Conservation (phyloP, 2,329 filamentous ascomycete species). For the Penicillium hesseltinei region DNA sequence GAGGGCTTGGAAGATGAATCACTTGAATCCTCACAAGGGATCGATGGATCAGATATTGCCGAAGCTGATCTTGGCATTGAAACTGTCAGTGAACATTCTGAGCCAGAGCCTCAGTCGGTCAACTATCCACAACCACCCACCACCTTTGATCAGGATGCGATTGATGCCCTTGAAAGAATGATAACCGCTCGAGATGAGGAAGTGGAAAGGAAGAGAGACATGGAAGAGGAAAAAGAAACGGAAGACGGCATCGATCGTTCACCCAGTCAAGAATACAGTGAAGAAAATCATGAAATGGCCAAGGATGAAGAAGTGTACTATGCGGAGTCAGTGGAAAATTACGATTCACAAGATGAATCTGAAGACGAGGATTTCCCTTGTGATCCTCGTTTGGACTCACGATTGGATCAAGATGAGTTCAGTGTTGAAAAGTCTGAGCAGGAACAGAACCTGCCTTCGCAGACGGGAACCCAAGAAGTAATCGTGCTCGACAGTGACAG, state of each 20-base stretch:
- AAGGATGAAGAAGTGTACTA: conserved; percentile 13
- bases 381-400: conserved; percentile 2
- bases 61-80: background rate
- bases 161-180: conserved; percentile 4
- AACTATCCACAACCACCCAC: background rate
- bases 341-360: conserved; percentile 14
- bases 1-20: background rate
- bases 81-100: conserved; percentile 13
- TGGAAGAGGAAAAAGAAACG: background rate
- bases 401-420: conserved; percentile 11
- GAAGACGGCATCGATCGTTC: conserved; percentile 3
- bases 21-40: background rate
- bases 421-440: conserved; percentile 15
- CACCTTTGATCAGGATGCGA: background rate
- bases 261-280: background rate
- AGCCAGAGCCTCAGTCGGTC: conserved; percentile 24
- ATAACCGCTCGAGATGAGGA: conserved; percentile 2
- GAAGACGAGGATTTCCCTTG: conserved; percentile 12
- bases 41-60: background rate
- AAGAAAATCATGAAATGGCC: conserved; percentile 12
- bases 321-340: background rate
- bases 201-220: background rate
- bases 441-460: background rate
- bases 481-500: conserved; percentile 46
- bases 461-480: conserved; percentile 30